These are phyloP conservation scores for Fusarium duplospermum DNA, from an alignment of 2,329 filamentous ascomycete species.

Conservation along the genomic window DNA sequence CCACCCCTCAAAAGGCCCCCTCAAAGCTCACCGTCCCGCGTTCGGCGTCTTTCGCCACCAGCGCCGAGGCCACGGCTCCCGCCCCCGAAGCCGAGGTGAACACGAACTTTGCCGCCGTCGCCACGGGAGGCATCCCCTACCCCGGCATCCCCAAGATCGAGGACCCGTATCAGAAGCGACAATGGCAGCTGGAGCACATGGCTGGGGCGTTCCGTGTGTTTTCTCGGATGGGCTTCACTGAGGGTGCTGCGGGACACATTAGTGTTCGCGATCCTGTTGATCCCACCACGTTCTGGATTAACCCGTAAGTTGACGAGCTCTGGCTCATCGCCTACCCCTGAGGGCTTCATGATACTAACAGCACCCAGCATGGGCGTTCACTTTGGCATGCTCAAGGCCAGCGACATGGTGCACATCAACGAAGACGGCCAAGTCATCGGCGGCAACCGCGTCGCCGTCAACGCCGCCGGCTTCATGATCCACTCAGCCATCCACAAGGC, in stretches of 20 bases:
- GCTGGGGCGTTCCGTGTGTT: conserved; percentile 61
- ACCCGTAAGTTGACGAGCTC: conserved; percentile 55
- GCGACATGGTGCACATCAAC: conserved; percentile 72
- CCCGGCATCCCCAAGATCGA: conserved; percentile 67
- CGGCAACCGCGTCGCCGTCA: conserved; percentile 67
- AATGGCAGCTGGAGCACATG: conserved; percentile 56
- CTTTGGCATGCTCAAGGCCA: conserved; percentile 70
- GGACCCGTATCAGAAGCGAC: conserved; percentile 54
- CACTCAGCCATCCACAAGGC: conserved; percentile 71
- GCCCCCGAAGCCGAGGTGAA: conserved; percentile 23
- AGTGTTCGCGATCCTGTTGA: conserved; percentile 71
- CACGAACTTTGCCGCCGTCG: conserved; percentile 41
- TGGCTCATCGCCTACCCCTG: background rate
- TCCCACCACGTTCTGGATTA: conserved; percentile 72
- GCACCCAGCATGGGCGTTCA: conserved; percentile 60
- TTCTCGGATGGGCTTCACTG: conserved; percentile 61
- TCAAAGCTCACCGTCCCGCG: background rate
- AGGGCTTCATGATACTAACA: background rate
- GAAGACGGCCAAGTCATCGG: conserved; percentile 69
- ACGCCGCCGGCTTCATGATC: conserved; percentile 72
- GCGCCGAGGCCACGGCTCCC: conserved; percentile 28
- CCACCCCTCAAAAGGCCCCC: conserved; percentile 3
- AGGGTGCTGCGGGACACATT: conserved; percentile 75
- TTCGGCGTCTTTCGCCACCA: conserved; percentile 36
- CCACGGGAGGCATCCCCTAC: conserved; percentile 49